phyloP scores from a whole-genome alignment of 306 rosid genomes.

The Prinsepia uniflora region DNA sequence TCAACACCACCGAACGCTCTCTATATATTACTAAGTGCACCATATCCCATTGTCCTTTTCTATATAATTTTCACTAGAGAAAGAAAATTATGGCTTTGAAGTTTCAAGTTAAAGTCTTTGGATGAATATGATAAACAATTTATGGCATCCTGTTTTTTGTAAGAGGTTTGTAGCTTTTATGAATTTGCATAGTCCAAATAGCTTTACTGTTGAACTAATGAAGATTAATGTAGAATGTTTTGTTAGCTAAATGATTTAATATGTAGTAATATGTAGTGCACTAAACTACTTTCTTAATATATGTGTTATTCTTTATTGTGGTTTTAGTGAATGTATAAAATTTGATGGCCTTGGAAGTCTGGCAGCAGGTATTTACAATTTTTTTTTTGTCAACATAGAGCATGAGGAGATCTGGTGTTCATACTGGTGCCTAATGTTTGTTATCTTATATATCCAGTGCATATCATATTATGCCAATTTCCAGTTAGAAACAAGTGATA shows the following conservation, averaged over 20 bases:
- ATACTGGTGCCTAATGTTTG: neutral
- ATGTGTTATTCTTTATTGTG: neutral
- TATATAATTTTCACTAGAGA: constrained; percentile 16
- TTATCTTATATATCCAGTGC: neutral
- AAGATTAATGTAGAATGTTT: neutral
- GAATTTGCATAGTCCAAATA: neutral
- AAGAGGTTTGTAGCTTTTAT: constrained; percentile 1
- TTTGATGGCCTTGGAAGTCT: neutral
- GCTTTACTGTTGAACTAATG: neutral
- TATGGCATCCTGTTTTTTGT: neutral
- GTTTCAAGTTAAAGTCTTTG: constrained; percentile 22
- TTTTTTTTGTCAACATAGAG: neutral
- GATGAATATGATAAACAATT: neutral
- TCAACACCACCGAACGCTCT: constrained; percentile 89
- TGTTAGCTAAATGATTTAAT: neutral
- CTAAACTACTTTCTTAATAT: neutral
- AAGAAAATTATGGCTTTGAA: constrained; percentile 15
- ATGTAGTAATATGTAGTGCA: neutral
- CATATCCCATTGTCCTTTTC: constrained; percentile 18
- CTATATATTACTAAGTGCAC: constrained; percentile 65
- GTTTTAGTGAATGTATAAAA: neutral
- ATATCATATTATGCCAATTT: neutral
- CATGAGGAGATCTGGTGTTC: neutral
- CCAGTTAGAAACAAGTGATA: neutral
- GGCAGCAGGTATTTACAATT: neutral